Percentiles rank a stretch among this genome's conserved stretches.
Evolutionary conservation across 441 rosid species (phyloP).

Genomic region (Syzygium syzygioides): DNA sequence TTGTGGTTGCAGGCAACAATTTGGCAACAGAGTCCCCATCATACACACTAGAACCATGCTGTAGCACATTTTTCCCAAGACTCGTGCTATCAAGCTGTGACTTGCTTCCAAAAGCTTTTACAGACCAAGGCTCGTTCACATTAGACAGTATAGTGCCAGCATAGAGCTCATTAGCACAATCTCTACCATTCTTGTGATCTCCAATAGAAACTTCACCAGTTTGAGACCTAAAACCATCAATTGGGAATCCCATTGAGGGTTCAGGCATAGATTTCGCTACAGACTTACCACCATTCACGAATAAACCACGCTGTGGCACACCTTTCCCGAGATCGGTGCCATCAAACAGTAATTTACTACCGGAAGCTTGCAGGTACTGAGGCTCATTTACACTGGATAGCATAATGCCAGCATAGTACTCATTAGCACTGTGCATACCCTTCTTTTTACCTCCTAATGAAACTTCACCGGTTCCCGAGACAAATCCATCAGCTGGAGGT

Average conservation of each 20-base stretch:
- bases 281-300: not conserved
- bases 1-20: not conserved
- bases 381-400: conserved; percentile 24
- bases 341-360: conserved; percentile 28
- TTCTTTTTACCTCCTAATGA: conserved; percentile 11
- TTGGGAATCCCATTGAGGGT: not conserved
- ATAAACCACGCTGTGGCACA: not conserved
- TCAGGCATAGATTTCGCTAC: not conserved
- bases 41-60: not conserved
- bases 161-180: not conserved
- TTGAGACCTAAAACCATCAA: not conserved
- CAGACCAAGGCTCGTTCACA: conserved; percentile 9
- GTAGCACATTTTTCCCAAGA: not conserved
- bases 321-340: conserved; percentile 13
- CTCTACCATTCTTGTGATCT: not conserved
- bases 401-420: conserved; percentile 6
- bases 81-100: conserved; percentile 27
- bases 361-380: conserved; percentile 19
- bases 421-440: conserved; percentile 6
- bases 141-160: not conserved
- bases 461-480: conserved; percentile 4
- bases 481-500: conserved; percentile 16
- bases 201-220: not conserved
- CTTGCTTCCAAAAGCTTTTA: conserved; percentile 21
- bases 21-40: not conserved